A percentile compares a stretch with the other conserved stretches of the same genome.
These are phyloP conservation scores for Geotrichum siamense DNA, from an alignment of 1,139 yeast genomes.

Conservation along the genomic window DNA sequence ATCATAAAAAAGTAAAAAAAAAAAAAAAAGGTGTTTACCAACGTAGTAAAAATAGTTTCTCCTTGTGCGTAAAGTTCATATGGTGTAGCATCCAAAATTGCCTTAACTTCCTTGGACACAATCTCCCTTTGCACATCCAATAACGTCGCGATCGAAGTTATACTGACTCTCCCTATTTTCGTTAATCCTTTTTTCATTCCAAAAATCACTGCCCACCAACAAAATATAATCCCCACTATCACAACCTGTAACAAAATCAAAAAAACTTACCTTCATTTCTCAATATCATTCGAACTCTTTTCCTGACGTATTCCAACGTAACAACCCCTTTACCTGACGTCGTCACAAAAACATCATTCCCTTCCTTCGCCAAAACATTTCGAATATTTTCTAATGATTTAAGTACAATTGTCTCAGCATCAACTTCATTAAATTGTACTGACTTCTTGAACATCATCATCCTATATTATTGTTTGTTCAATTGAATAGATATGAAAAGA, in stretches of 20 bases:
- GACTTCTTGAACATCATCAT: slow-evolving; percentile 3
- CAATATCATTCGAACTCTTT: slow-evolving; percentile 19
- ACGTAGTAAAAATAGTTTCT: slow-evolving; percentile 14
- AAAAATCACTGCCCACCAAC: not conserved
- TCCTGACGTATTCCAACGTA: slow-evolving; percentile 20
- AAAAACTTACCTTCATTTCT: slow-evolving; percentile 18
- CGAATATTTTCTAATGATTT: slow-evolving; percentile 17
- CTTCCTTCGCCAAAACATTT: slow-evolving; percentile 9
- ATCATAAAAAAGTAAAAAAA: too few species aligned
- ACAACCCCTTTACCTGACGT: slow-evolving; percentile 21
- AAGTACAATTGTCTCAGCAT: slow-evolving; percentile 20
- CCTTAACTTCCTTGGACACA: slow-evolving; percentile 6
- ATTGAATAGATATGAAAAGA: too few species aligned
- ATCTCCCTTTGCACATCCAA: slow-evolving; percentile 11
- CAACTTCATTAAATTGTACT: slow-evolving; percentile 19
- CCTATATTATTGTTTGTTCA: too few species aligned
- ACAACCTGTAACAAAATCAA: not conserved
- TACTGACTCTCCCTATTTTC: slow-evolving; percentile 11
- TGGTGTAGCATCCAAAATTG: not conserved
- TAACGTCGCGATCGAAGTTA: slow-evolving; percentile 11
- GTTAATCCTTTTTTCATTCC: not conserved
- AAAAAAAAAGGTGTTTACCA: too few species aligned
- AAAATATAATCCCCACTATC: not conserved
- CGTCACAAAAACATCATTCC: slow-evolving; percentile 21
- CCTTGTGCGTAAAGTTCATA: slow-evolving; percentile 11